Conservation (phyloP, 495 filamentous ascomycete species). For the Coniosporium apollinis region DNA sequence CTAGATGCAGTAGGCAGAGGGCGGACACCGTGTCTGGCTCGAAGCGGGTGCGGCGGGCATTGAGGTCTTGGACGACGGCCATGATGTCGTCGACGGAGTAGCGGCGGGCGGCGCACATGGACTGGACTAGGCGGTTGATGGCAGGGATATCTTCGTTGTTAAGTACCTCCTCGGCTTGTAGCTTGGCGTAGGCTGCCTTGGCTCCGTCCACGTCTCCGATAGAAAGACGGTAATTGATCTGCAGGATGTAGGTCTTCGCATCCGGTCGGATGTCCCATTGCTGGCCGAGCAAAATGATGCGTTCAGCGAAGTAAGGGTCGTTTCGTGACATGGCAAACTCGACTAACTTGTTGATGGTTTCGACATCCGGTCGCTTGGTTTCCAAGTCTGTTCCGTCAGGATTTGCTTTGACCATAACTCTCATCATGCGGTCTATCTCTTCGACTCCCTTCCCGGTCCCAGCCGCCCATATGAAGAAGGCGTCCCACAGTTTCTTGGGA, state of each 20-base stretch:
- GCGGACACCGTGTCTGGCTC: slow-evolving; percentile 54
- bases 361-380: slow-evolving; percentile 36
- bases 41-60: slow-evolving; percentile 48
- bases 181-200: slow-evolving; percentile 39
- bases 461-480: slow-evolving; percentile 60
- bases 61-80: slow-evolving; percentile 56
- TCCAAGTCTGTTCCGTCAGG: slow-evolving; percentile 19
- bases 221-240: slow-evolving; percentile 56
- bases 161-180: slow-evolving; percentile 35
- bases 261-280: slow-evolving; percentile 48
- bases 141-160: slow-evolving; percentile 41
- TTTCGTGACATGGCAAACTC: slow-evolving; percentile 49
- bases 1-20: slow-evolving; percentile 52
- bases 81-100: slow-evolving; percentile 49
- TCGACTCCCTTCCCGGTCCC: slow-evolving; percentile 51
- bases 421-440: slow-evolving; percentile 51
- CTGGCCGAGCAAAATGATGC: slow-evolving; percentile 46
- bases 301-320: slow-evolving; percentile 53
- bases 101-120: slow-evolving; percentile 41
- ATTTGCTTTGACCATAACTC: slow-evolving; percentile 36
- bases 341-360: slow-evolving; percentile 61
- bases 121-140: slow-evolving; percentile 60
- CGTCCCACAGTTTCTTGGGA: slow-evolving; percentile 43
- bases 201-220: slow-evolving; percentile 53
- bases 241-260: slow-evolving; percentile 48